Evolutionary conservation across 306 rosid species (phyloP).

Genomic region (Acacia confusa): DNA sequence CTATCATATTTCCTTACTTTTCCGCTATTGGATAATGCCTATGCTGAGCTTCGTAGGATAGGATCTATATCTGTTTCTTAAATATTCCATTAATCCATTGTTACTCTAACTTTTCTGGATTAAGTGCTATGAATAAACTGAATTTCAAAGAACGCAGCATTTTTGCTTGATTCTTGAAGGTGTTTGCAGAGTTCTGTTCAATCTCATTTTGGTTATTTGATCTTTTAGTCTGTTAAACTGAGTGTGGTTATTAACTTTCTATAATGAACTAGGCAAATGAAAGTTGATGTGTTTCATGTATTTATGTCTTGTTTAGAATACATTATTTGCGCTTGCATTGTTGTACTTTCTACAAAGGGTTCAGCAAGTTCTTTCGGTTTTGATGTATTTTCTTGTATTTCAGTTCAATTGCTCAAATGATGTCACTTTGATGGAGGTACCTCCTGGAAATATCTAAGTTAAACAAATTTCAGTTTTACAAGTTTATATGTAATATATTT

Average conservation of each 20-base stretch:
- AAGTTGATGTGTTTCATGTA: constrained; percentile 11
- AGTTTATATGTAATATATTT: constrained; percentile 11
- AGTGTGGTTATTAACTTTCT: not conserved
- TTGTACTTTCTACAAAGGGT: not conserved
- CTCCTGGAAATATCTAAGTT: constrained; percentile 8
- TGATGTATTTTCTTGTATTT: constrained; percentile 40
- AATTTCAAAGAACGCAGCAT: not conserved
- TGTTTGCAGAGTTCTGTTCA: constrained; percentile 16
- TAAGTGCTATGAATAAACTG: not conserved
- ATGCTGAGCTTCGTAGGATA: constrained; percentile 3
- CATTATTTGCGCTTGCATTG: constrained; percentile 10
- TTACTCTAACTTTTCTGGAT: not conserved
- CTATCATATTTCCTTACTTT: constrained; percentile 11
- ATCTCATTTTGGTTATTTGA: constrained; percentile 21
- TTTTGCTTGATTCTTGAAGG: constrained; percentile 11
- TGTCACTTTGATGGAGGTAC: constrained; percentile 89
- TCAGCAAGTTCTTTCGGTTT: constrained; percentile 23
- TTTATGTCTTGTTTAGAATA: not conserved
- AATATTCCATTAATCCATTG: not conserved
- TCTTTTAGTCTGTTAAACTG: not conserved
- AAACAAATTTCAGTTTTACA: constrained; percentile 10
- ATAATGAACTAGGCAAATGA: not conserved
- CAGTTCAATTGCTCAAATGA: constrained; percentile 96
- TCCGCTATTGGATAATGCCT: not conserved
- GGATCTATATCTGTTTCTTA: constrained; percentile 21